Evolutionary conservation across 371 early-diverging fungal genomes (phyloP).

Genomic region (Basidiobolus meristosporus): DNA sequence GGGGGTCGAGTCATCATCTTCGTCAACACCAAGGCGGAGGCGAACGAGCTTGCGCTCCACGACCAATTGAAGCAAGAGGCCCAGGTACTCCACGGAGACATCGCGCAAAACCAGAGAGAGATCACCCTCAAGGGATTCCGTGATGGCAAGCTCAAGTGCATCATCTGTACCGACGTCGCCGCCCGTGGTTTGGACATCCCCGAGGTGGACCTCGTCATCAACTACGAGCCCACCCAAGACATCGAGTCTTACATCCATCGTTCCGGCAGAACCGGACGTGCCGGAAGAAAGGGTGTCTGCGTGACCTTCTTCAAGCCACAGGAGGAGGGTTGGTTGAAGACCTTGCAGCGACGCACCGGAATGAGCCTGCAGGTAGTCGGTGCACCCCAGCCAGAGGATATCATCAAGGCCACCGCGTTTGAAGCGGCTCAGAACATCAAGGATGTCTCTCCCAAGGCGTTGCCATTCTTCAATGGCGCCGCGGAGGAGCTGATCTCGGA

Average conservation of each 20-base stretch:
- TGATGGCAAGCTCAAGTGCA: conserved; percentile 63
- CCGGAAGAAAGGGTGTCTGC: conserved; percentile 77
- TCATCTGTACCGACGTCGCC: conserved; percentile 86
- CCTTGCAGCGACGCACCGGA: conserved; percentile 56
- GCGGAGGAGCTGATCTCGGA: conserved; percentile 48
- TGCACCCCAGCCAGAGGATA: conserved; percentile 78
- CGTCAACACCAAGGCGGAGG: conserved; percentile 79
- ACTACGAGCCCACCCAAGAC: conserved; percentile 89
- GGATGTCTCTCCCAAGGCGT: conserved; percentile 44
- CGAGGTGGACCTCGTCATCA: conserved; percentile 91
- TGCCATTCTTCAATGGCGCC: conserved; percentile 49
- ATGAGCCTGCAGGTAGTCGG: conserved; percentile 57
- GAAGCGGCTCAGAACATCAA: conserved; percentile 50
- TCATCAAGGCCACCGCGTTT: conserved; percentile 53
- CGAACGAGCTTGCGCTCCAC: conserved; percentile 68
- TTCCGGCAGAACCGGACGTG: conserved; percentile 96
- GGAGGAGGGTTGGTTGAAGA: conserved; percentile 54
- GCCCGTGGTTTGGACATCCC: conserved; percentile 97
- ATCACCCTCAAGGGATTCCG: conserved; percentile 73
- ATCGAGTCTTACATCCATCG: conserved; percentile 92
- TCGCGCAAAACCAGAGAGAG: conserved; percentile 77
- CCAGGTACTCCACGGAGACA: conserved; percentile 88
- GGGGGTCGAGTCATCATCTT: conserved; percentile 79
- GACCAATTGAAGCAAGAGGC: conserved; percentile 59
- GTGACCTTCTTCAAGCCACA: conserved; percentile 79